Percentiles rank a stretch among this genome's conserved stretches.
Evolutionary conservation across 2,329 filamentous ascomycete genomes (phyloP).

Genomic region (Apiospora rasikravindrae): DNA sequence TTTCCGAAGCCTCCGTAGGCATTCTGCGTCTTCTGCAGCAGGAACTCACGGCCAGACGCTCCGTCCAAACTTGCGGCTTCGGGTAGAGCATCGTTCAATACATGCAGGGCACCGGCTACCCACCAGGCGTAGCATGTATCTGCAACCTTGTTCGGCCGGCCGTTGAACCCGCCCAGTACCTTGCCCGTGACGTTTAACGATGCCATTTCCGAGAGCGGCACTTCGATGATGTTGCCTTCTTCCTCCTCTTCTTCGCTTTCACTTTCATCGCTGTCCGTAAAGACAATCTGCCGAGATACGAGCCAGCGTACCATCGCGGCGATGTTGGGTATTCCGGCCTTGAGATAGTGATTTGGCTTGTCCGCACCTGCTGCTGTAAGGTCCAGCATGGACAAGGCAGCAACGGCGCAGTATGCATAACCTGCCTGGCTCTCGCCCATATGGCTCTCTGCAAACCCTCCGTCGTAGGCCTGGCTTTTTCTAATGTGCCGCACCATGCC

Average conservation of each 20-base stretch:
- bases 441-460: constrained; percentile 79
- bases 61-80: constrained; percentile 63
- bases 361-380: constrained; percentile 47
- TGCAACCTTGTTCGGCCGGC: constrained; percentile 85
- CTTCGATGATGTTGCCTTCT: constrained; percentile 40
- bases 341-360: constrained; percentile 40
- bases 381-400: constrained; percentile 76
- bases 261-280: constrained; percentile 50
- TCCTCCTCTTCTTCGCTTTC: constrained; percentile 55
- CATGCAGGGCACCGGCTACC: constrained; percentile 70
- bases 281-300: constrained; percentile 67
- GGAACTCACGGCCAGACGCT: constrained; percentile 71
- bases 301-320: constrained; percentile 58
- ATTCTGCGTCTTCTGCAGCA: constrained; percentile 88
- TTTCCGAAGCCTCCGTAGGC: constrained; percentile 84
- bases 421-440: constrained; percentile 88
- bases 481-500: constrained; percentile 73
- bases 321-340: constrained; percentile 47
- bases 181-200: constrained; percentile 40
- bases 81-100: constrained; percentile 57
- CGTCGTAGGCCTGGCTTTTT: constrained; percentile 78
- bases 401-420: constrained; percentile 88
- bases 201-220: constrained; percentile 40
- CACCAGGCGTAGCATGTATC: constrained; percentile 98
- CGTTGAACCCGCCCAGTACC: constrained; percentile 73